phyloP scores from a whole-genome alignment of 1,139 yeast genomes.

The Scheffersomyces illinoinensis region DNA sequence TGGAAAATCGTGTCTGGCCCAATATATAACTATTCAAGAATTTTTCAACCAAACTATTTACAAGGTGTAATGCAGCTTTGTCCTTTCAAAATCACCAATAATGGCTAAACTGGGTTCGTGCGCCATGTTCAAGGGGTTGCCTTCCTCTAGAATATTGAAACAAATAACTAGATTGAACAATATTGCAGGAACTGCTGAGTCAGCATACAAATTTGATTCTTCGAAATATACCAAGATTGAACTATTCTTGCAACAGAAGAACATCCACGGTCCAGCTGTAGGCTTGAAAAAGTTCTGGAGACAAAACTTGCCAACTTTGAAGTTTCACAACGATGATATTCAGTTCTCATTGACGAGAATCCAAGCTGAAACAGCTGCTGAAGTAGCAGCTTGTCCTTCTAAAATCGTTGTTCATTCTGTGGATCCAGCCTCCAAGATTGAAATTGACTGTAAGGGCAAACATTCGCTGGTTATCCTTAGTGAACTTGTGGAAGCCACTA shows the following conservation, averaged over 20 bases:
- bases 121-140: constrained; percentile 25
- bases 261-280: constrained; percentile 30
- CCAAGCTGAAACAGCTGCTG: constrained; percentile 37
- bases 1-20: background rate
- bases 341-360: constrained; percentile 63
- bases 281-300: constrained; percentile 66
- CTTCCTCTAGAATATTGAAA: constrained; percentile 28
- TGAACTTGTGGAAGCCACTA: constrained; percentile 32
- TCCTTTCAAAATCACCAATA: background rate
- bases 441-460: constrained; percentile 35
- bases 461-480: constrained; percentile 26
- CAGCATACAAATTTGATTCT: constrained; percentile 33
- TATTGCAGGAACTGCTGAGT: constrained; percentile 41
- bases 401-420: constrained; percentile 31
- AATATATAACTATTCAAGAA: background rate
- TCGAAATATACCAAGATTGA: constrained; percentile 27
- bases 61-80: background rate
- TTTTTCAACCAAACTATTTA: constrained; percentile 1
- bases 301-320: constrained; percentile 69
- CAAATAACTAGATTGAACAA: constrained; percentile 40
- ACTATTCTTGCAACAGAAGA: constrained; percentile 28
- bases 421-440: constrained; percentile 17
- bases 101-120: constrained; percentile 5
- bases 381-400: constrained; percentile 51
- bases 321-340: constrained; percentile 76